phyloP scores from a whole-genome alignment of 495 filamentous ascomycete genomes.

The Platismatia glauca region DNA sequence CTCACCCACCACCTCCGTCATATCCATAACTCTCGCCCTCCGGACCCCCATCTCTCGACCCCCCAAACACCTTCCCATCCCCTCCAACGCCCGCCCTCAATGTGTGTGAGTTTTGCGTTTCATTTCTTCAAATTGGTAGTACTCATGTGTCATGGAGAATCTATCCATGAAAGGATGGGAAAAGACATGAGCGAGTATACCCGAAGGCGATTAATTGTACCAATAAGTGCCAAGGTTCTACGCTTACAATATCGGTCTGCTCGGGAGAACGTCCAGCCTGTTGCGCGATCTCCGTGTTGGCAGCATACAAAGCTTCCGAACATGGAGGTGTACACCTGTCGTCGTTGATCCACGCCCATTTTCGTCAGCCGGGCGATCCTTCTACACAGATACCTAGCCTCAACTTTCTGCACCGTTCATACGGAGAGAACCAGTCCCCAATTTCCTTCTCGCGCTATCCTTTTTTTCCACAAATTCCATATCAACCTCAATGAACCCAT shows the following conservation, averaged over 20 bases:
- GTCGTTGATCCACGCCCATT: background rate
- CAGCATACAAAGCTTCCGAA: background rate
- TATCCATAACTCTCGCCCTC: background rate
- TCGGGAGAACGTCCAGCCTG: background rate
- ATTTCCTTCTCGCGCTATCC: background rate
- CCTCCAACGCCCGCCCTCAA: conserved; percentile 5
- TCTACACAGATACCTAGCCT: background rate
- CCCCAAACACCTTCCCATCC: background rate
- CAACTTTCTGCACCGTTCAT: background rate
- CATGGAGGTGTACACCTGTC: background rate
- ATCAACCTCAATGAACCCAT: background rate
- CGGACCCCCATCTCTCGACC: background rate
- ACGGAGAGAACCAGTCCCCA: background rate
- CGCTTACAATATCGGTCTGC: background rate
- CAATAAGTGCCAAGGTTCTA: background rate
- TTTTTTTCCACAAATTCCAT: background rate
- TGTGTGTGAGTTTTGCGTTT: too few relatives aligned
- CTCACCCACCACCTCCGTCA: background rate
- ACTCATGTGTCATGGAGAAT: too few relatives aligned
- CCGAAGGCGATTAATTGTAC: too few relatives aligned
- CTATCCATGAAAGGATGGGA: too few relatives aligned
- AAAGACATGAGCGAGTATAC: too few relatives aligned
- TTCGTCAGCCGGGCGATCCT: background rate
- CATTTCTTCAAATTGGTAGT: too few relatives aligned
- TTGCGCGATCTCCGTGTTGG: background rate